A percentile compares a stretch with the other conserved stretches of the same genome.
phyloP scores from a whole-genome alignment of 192 early-diverging fungal species.

The Podila minutissima region DNA sequence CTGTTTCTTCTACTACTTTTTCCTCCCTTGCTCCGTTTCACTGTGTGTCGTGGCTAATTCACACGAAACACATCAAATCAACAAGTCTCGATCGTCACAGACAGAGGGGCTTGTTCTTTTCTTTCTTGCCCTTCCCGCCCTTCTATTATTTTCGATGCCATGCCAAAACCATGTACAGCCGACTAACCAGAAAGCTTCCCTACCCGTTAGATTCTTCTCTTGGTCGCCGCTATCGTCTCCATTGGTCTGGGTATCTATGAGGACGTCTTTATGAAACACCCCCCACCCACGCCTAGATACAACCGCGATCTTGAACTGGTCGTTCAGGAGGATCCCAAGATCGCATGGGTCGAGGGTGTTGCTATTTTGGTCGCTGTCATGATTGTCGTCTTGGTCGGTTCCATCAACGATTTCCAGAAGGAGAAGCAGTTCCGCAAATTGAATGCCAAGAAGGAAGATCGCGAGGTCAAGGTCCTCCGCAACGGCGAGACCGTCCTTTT shows the following conservation, averaged over 20 bases:
- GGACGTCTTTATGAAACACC: conserved; percentile 57
- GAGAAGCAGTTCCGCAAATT: conserved; percentile 84
- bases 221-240: conserved; percentile 79
- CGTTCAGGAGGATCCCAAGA: conserved; percentile 32
- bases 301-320: conserved; percentile 12
- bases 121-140: too few species aligned
- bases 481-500: conserved; percentile 73
- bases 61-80: too few species aligned
- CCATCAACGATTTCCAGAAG: conserved; percentile 85
- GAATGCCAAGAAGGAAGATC: conserved; percentile 86
- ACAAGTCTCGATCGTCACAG: too few species aligned
- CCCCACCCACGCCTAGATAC: conserved; percentile 39
- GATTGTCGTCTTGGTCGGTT: conserved; percentile 78
- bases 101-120: too few species aligned
- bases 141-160: too few species aligned
- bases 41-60: too few species aligned
- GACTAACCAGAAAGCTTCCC: not conserved
- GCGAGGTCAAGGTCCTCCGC: conserved; percentile 77
- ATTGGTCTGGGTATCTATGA: conserved; percentile 82
- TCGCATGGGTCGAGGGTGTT: conserved; percentile 87
- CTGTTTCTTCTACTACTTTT: too few species aligned
- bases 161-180: too few species aligned
- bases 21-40: too few species aligned
- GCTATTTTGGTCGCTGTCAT: conserved; percentile 85
- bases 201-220: conserved; percentile 69